Conservation (phyloP, 2,329 filamentous ascomycete species). For the Pyrenophora tritici-repentis region DNA sequence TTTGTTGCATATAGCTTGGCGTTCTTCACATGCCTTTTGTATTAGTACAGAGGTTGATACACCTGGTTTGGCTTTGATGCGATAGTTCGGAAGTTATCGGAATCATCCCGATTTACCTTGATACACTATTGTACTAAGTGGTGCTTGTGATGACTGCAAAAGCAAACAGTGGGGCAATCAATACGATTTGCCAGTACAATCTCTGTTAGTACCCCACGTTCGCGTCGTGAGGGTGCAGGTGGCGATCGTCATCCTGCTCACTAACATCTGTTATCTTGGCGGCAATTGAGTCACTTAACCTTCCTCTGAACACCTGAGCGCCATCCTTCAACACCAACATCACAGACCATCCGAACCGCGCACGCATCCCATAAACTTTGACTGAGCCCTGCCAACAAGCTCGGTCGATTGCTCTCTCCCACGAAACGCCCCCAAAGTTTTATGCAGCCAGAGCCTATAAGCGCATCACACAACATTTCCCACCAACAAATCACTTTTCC, state of each 20-base stretch:
- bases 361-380: conserved; percentile 24
- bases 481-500: conserved; percentile 47
- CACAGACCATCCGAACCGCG: conserved; percentile 22
- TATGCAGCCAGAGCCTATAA: conserved; percentile 67
- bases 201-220: conserved; percentile 18
- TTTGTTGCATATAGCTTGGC: too few species aligned
- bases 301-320: conserved; percentile 8
- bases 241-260: conserved; percentile 21
- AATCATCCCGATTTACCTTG: not conserved
- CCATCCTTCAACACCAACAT: conserved; percentile 14
- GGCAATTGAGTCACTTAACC: conserved; percentile 17
- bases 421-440: conserved; percentile 53
- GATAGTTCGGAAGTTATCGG: conserved; percentile 8
- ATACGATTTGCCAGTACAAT: conserved; percentile 2
- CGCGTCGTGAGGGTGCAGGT: conserved; percentile 8
- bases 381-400: conserved; percentile 53
- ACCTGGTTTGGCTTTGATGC: too few species aligned
- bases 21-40: not conserved
- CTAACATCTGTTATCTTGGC: conserved; percentile 14
- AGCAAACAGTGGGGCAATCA: conserved; percentile 4
- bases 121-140: not conserved
- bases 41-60: not conserved
- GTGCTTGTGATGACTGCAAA: conserved; percentile 3
- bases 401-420: conserved; percentile 57
- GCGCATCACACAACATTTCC: conserved; percentile 55